Evolutionary conservation across 495 filamentous ascomycete genomes (phyloP).

Genomic region (Pseudotulostoma volvatum): DNA sequence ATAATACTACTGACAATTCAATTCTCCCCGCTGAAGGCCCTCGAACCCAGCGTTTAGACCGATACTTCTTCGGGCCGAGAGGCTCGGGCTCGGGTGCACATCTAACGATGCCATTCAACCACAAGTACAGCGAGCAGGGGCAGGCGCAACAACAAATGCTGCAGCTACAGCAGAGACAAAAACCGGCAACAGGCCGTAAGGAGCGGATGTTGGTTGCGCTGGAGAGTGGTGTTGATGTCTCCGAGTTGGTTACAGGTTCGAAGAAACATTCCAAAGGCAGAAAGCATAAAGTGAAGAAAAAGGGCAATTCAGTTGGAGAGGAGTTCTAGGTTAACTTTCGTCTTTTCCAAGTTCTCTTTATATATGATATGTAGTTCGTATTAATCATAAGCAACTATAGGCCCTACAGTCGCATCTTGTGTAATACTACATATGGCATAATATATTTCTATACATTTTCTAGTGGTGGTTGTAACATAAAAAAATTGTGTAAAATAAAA

Average conservation of each 20-base stretch:
- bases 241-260: constrained; percentile 46
- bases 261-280: constrained; percentile 98
- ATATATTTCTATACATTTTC: too few relatives aligned
- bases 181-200: constrained; percentile 68
- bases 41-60: constrained; percentile 66
- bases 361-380: too few relatives aligned
- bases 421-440: too few relatives aligned
- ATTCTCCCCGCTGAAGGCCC: constrained; percentile 29
- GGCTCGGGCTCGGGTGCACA: constrained; percentile 42
- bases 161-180: constrained; percentile 40
- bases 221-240: constrained; percentile 70
- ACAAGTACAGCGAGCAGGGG: constrained; percentile 75
- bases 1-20: constrained; percentile 3
- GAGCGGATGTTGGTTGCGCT: constrained; percentile 67
- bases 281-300: constrained; percentile 44
- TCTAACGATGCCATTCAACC: constrained; percentile 68
- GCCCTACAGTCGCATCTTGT: too few relatives aligned
- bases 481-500: too few relatives aligned
- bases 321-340: too few relatives aligned
- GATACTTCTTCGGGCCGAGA: constrained; percentile 62
- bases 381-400: too few relatives aligned
- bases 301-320: too few relatives aligned
- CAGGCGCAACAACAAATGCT: constrained; percentile 43
- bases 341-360: too few relatives aligned
- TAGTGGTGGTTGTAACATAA: too few relatives aligned